These are phyloP conservation scores for Paradendryphiella salina DNA, from an alignment of 2,329 filamentous ascomycete genomes.

Conservation along the genomic window DNA sequence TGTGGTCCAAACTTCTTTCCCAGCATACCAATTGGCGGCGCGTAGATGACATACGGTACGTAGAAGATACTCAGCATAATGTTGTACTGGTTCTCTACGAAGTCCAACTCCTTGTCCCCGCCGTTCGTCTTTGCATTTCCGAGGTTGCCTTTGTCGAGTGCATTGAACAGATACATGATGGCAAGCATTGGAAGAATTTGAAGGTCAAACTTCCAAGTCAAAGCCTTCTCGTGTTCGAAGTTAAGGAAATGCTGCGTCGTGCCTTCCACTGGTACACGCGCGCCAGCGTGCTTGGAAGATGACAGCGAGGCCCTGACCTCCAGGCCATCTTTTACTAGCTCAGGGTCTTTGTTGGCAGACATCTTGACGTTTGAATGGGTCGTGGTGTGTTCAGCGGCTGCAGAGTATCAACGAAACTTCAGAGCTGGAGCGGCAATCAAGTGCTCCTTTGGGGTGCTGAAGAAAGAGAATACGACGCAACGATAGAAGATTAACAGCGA, in stretches of 20 bases:
- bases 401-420: background rate
- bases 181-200: constrained; percentile 61
- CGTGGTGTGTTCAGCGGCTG: background rate
- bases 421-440: background rate
- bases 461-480: background rate
- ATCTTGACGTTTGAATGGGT: constrained; percentile 19
- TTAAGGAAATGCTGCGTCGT: constrained; percentile 40
- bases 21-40: constrained; percentile 66
- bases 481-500: background rate
- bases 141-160: constrained; percentile 41
- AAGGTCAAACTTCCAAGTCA: constrained; percentile 61
- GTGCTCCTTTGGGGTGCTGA: background rate
- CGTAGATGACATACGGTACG: constrained; percentile 72
- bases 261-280: constrained; percentile 32
- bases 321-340: constrained; percentile 37
- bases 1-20: constrained; percentile 70
- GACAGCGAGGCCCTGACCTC: constrained; percentile 33
- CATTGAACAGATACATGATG: constrained; percentile 63
- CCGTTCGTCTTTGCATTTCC: constrained; percentile 53
- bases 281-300: constrained; percentile 30
- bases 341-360: constrained; percentile 31
- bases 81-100: constrained; percentile 68
- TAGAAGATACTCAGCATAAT: constrained; percentile 71
- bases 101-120: constrained; percentile 59
- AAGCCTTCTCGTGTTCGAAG: constrained; percentile 44